phyloP scores from a whole-genome alignment of 495 filamentous ascomycete genomes.

The Xylaria venustula region DNA sequence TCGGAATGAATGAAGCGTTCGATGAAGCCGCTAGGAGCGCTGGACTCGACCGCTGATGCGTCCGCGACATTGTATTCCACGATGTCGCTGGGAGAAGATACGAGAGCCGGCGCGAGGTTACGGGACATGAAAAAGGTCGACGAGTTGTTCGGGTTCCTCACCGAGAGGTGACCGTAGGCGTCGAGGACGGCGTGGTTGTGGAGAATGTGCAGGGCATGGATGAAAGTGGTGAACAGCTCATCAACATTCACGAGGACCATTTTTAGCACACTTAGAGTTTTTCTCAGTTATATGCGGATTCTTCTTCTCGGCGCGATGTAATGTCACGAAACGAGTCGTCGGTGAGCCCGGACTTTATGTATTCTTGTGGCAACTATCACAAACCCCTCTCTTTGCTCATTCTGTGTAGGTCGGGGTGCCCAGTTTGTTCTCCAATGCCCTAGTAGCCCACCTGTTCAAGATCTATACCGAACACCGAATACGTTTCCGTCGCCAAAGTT shows the following conservation, averaged over 20 bases:
- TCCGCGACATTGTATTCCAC: conserved; percentile 43
- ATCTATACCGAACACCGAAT: too few relatives aligned
- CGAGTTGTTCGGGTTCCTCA: conserved; percentile 42
- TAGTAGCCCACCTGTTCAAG: too few relatives aligned
- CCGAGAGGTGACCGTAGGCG: conserved; percentile 53
- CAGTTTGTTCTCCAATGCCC: too few relatives aligned
- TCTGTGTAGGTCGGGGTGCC: too few relatives aligned
- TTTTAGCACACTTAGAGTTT: neutral
- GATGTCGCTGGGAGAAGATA: conserved; percentile 42
- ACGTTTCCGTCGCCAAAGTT: too few relatives aligned
- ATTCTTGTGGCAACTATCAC: too few relatives aligned
- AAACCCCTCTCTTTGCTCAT: too few relatives aligned
- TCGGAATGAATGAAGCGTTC: conserved; percentile 56
- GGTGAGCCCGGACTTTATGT: too few relatives aligned
- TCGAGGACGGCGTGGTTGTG: conserved; percentile 46
- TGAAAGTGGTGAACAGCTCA: conserved; percentile 8
- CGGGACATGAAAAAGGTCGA: conserved; percentile 46
- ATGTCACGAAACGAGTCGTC: too few relatives aligned
- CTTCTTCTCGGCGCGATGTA: too few relatives aligned
- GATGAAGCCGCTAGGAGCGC: conserved; percentile 32
- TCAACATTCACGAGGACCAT: neutral
- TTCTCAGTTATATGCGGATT: too few relatives aligned
- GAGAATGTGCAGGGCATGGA: conserved; percentile 30
- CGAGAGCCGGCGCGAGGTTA: conserved; percentile 43
- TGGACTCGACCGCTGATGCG: conserved; percentile 36